Evolutionary conservation across 2,329 filamentous ascomycete genomes (phyloP).

Genomic region (Sphaerulina vaccinii): DNA sequence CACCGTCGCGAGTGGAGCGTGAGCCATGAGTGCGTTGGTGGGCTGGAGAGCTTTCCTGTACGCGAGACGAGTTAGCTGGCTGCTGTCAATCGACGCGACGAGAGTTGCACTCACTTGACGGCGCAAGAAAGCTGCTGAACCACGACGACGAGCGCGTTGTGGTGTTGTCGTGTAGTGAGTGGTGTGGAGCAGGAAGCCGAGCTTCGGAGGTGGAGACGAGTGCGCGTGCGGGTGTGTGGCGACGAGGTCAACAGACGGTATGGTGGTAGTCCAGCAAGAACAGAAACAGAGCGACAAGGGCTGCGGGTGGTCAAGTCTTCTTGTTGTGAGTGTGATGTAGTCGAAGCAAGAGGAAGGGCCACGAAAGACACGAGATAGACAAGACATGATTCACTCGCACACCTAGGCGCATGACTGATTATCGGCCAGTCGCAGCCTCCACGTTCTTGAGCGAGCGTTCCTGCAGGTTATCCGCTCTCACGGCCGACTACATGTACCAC

Average conservation of each 20-base stretch:
- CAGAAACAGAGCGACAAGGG: too few relatives aligned
- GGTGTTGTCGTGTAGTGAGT: conserved; percentile 7
- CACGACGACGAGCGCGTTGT: conserved; percentile 17
- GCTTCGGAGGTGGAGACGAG: conserved; percentile 11
- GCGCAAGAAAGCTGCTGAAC: conserved; percentile 33
- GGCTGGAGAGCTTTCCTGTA: conserved; percentile 37
- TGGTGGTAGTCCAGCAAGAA: background rate
- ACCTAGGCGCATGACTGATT: background rate
- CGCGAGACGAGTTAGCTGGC: conserved; percentile 2
- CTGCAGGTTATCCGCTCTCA: too few relatives aligned
- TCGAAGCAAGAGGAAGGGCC: background rate
- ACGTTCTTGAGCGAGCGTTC: too few relatives aligned
- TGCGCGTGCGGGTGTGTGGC: conserved; percentile 3
- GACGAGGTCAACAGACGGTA: background rate
- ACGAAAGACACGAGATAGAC: background rate
- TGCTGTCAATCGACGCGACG: conserved; percentile 21
- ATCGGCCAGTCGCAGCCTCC: too few relatives aligned
- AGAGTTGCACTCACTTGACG: conserved; percentile 35
- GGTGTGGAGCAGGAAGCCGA: conserved; percentile 2
- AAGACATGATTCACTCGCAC: background rate
- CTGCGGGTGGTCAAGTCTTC: background rate
- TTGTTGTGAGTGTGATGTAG: background rate
- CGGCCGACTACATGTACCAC: too few relatives aligned
- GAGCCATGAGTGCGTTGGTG: conserved; percentile 33
- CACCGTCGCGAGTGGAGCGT: conserved; percentile 34